phyloP scores from a whole-genome alignment of 495 filamentous ascomycete species.

The Talaromyces borbonicus region DNA sequence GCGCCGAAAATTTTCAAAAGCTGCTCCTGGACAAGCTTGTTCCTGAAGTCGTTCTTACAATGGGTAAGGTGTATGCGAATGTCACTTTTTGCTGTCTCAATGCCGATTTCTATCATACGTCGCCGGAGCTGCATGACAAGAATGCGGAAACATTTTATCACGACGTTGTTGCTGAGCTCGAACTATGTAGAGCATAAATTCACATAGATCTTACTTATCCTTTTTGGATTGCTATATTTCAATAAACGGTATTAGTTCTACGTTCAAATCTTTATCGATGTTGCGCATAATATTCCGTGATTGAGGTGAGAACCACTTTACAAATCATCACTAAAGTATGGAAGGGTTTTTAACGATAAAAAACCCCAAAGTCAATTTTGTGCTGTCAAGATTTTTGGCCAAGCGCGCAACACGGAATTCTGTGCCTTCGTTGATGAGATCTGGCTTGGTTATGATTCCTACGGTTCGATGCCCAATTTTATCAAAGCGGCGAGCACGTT shows the following conservation, averaged over 20 bases:
- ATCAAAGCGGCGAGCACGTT: slow-evolving; percentile 35
- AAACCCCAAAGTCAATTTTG: slow-evolving; percentile 35
- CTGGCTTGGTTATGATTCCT: slow-evolving; percentile 46
- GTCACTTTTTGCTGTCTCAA: neutral
- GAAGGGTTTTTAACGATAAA: slow-evolving; percentile 34
- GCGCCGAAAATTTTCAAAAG: neutral
- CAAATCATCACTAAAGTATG: neutral
- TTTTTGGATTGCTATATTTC: neutral
- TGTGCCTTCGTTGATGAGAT: slow-evolving; percentile 27
- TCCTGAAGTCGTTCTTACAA: slow-evolving; percentile 2
- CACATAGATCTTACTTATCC: neutral
- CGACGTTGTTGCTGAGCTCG: neutral
- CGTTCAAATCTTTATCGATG: neutral
- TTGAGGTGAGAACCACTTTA: neutral
- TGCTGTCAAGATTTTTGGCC: slow-evolving; percentile 31
- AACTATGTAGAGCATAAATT: neutral
- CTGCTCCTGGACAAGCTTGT: neutral
- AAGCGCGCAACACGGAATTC: slow-evolving; percentile 22
- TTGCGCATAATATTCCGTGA: neutral
- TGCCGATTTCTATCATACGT: neutral
- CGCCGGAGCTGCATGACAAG: neutral
- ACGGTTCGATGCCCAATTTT: slow-evolving; percentile 37
- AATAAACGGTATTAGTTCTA: neutral
- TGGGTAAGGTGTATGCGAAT: neutral
- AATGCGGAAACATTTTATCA: neutral